Evolutionary conservation across 1,139 yeast genomes (phyloP), one percentile per base, ranked within the genome.

Genomic region (Blastobotrys persicus): DNA sequence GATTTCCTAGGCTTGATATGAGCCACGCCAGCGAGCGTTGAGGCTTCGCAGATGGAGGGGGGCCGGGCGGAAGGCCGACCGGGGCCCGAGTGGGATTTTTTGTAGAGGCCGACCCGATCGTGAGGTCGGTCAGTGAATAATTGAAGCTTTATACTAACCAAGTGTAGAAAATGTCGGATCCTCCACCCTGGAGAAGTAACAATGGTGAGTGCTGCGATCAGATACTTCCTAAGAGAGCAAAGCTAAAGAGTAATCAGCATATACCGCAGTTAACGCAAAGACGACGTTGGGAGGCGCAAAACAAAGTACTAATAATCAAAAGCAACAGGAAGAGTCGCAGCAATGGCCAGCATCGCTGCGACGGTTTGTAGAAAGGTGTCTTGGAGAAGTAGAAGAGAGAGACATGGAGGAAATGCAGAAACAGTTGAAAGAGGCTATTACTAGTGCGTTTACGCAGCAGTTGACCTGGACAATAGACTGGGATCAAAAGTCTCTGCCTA

Each of bases 401-500:
- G 66, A 68, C 46, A 70, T 77, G 56, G 73, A 57, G 5, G 48
- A 48, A 16, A 56, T 68, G 59, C 68, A 78, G 53, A 49, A 57
- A 3, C 79, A 80, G 59, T 65, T 81, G 40, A 80, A 75, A 54
- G 60, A 64, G 17, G 62, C 79, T 31, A 73, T 82, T 26, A 73
- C 79, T 46, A 59, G 63, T 49, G 89, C 91, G 0, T 73, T 77
- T 42, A 67, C 66, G 2, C 65, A 70, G 38, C 69, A 72, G 13
- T 72, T 72, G 39, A 62, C 85, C 2, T 74, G 78, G 72, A 59
- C 66, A 1, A 83, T 81, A 55, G 78, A 84, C 58, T 86, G 95
- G 95, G 63, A 61, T 7, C 59, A 54, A 7, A 85, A 81, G 63
- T 68, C 68, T 28, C 57, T 85, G 1, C 91, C 92, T 0, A 63